These are phyloP conservation scores for Osmozyma mogii DNA, from an alignment of 805 yeast species.

Conservation along the genomic window DNA sequence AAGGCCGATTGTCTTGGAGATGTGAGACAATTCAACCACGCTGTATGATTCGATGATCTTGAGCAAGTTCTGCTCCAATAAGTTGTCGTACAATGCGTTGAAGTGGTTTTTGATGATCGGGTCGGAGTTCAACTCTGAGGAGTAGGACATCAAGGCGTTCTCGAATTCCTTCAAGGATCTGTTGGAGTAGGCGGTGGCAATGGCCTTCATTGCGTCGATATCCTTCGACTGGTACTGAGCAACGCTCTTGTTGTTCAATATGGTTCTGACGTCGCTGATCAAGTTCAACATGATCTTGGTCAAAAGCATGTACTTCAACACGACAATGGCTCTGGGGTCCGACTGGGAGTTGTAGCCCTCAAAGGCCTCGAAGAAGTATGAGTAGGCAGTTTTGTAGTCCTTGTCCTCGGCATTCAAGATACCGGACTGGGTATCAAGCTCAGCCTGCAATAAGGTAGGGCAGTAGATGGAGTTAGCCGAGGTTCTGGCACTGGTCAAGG, in stretches of 20 bases:
- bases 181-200: conserved; percentile 81
- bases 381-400: conserved; percentile 92
- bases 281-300: conserved; percentile 89
- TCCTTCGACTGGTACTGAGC: conserved; percentile 72
- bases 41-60: conserved; percentile 95
- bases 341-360: conserved; percentile 78
- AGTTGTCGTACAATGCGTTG: conserved; percentile 84
- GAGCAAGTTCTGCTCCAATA: conserved; percentile 86
- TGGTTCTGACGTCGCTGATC: conserved; percentile 75
- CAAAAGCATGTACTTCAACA: conserved; percentile 85
- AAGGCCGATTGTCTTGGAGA: conserved; percentile 81
- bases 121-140: conserved; percentile 73
- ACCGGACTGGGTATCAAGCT: conserved; percentile 91
- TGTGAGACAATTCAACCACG: conserved; percentile 86
- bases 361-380: conserved; percentile 91
- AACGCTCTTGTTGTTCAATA: conserved; percentile 62
- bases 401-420: conserved; percentile 93
- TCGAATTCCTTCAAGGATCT: conserved; percentile 90
- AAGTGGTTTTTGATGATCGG: conserved; percentile 86
- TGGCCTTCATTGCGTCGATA: conserved; percentile 93
- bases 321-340: conserved; percentile 54
- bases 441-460: conserved; percentile 90
- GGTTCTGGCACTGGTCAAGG: conserved; percentile 91
- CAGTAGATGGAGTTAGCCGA: conserved; percentile 96
- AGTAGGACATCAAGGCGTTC: conserved; percentile 63